A percentile compares a stretch with the other conserved stretches of the same genome.
phyloP scores from a whole-genome alignment of 148 eudicot species.

The Polygonum maritimum region DNA sequence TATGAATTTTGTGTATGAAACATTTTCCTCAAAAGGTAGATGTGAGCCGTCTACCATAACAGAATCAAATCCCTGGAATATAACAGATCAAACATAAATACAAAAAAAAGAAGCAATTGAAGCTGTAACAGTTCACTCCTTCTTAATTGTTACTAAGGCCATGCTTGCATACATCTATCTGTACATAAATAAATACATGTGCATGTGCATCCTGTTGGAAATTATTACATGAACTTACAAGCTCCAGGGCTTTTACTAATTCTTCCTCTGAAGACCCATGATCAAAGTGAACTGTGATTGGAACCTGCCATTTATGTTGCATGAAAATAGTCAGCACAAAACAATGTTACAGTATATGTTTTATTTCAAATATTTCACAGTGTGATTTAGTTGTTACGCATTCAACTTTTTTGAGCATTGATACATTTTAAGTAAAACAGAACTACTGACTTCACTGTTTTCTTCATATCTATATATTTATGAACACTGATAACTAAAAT shows the following conservation, averaged over 20 bases:
- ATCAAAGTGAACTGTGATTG: slow-evolving; percentile 89
- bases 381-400: background rate
- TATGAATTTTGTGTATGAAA: slow-evolving; percentile 61
- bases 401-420: background rate
- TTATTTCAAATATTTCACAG: background rate
- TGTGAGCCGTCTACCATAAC: slow-evolving; percentile 98
- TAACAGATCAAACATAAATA: background rate
- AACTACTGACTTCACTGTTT: no score
- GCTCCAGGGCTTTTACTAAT: slow-evolving; percentile 66
- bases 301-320: slow-evolving; percentile 47
- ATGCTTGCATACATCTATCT: background rate
- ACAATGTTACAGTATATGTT: background rate
- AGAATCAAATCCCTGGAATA: slow-evolving; percentile 76
- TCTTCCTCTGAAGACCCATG: slow-evolving; percentile 90
- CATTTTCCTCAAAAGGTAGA: slow-evolving; percentile 74
- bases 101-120: background rate
- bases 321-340: background rate
- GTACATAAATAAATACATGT: background rate
- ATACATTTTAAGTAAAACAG: no score
- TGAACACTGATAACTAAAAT: background rate
- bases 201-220: background rate
- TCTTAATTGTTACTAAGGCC: background rate
- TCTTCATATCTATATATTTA: background rate
- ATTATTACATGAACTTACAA: slow-evolving; percentile 37
- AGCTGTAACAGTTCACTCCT: background rate